Conservation (phyloP, 139 green algal genomes). For the Ettlia oleoabundans region DNA sequence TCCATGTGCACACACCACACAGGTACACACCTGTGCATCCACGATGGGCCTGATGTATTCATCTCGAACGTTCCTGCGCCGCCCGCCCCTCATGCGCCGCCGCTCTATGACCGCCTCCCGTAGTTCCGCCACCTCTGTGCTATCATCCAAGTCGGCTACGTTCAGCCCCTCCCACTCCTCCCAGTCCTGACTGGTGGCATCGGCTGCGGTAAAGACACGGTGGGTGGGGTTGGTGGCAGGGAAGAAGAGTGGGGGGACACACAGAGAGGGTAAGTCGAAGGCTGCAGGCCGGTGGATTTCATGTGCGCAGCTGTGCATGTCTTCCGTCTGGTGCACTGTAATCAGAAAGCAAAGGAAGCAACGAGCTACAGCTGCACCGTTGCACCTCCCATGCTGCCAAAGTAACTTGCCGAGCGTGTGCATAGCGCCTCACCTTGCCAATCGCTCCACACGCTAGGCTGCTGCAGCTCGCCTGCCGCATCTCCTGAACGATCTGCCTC, state of each 20-base stretch:
- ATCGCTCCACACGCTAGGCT: slow-evolving; percentile 28
- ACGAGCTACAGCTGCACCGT: too few species aligned
- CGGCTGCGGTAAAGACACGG: neutral
- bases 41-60: slow-evolving; percentile 67
- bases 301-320: too few species aligned
- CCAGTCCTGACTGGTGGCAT: slow-evolving; percentile 45
- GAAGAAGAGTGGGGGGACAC: too few species aligned
- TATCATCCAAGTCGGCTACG: slow-evolving; percentile 45
- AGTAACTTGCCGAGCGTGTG: too few species aligned
- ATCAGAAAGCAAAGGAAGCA: too few species aligned
- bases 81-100: slow-evolving; percentile 40
- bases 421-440: slow-evolving; percentile 11
- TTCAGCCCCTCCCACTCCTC: slow-evolving; percentile 52
- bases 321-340: too few species aligned
- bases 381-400: too few species aligned
- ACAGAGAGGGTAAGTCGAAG: neutral
- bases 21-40: slow-evolving; percentile 36
- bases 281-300: too few species aligned
- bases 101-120: slow-evolving; percentile 44
- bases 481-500: neutral
- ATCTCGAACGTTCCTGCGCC: slow-evolving; percentile 45
- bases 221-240: neutral
- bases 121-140: slow-evolving; percentile 42
- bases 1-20: too few species aligned
- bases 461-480: too few species aligned